Conservation (phyloP, 169 alveolate genomes). For the Plasmodium ovale region DNA sequence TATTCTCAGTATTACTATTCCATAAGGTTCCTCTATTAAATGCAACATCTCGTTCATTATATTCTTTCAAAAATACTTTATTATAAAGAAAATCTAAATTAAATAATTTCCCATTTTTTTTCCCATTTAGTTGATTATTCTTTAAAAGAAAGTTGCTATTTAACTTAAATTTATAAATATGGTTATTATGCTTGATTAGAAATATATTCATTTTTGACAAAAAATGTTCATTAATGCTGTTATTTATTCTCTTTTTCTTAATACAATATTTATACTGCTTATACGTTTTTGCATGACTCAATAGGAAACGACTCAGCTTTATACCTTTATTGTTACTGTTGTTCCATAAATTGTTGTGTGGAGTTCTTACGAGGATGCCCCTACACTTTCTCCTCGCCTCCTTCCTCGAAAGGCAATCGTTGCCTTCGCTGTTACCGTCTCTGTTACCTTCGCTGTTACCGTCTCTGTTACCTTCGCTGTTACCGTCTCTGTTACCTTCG, state of each 20-base stretch:
- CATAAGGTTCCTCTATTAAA: background rate
- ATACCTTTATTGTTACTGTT: background rate
- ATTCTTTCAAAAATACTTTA: background rate
- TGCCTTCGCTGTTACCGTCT: background rate
- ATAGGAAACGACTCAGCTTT: background rate
- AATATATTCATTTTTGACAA: constrained; percentile 42
- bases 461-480: background rate
- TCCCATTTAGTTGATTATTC: background rate
- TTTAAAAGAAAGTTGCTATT: constrained; percentile 19
- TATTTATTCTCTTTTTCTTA: constrained; percentile 13
- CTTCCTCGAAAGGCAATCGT: background rate
- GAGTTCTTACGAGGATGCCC: background rate
- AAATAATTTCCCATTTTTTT: constrained; percentile 19
- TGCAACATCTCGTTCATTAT: background rate
- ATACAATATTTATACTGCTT: constrained; percentile 10
- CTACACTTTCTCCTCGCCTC: background rate
- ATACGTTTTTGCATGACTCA: constrained; percentile 1
- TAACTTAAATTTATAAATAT: constrained; percentile 47
- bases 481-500: background rate
- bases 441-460: background rate
- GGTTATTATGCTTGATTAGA: constrained; percentile 26
- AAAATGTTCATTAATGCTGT: constrained; percentile 9
- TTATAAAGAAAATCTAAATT: constrained; percentile 11
- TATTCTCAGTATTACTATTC: background rate
- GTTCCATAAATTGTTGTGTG: background rate